Conservation (phyloP, 139 green algal species). For the Desmodesmus armatus region DNA sequence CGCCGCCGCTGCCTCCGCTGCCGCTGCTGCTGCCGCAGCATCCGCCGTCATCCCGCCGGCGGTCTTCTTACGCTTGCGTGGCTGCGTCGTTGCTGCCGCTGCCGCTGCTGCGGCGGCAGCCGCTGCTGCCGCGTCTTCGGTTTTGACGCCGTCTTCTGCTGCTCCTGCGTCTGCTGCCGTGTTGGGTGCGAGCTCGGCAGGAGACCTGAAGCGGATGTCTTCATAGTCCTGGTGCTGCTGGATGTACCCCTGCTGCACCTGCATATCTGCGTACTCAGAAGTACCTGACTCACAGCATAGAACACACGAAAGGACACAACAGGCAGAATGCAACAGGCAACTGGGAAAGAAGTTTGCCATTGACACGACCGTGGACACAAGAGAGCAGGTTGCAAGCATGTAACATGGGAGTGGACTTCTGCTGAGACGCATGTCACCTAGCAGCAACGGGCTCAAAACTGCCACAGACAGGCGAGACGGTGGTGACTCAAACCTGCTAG, state of each 20-base stretch:
- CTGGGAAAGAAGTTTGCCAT: too few species aligned
- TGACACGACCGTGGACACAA: too few species aligned
- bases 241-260: constrained; percentile 10
- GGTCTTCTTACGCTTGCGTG: constrained; percentile 27
- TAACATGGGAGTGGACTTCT: too few species aligned
- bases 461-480: too few species aligned
- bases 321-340: too few species aligned
- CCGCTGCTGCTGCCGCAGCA: constrained; percentile 17
- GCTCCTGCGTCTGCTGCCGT: constrained; percentile 12
- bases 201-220: constrained; percentile 34
- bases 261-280: constrained; percentile 25
- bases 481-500: too few species aligned
- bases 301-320: neutral
- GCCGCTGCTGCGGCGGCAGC: neutral
- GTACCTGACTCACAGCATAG: constrained; percentile 14
- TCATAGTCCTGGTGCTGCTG: constrained; percentile 19
- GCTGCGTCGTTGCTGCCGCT: neutral
- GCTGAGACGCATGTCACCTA: too few species aligned
- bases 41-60: constrained; percentile 10
- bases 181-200: too few species aligned
- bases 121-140: neutral
- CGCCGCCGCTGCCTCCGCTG: constrained; percentile 18
- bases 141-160: neutral
- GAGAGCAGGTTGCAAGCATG: too few species aligned
- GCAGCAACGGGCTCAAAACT: too few species aligned